phyloP scores from a whole-genome alignment of 2,329 filamentous ascomycete species.

The Geoglossum cookeanum region DNA sequence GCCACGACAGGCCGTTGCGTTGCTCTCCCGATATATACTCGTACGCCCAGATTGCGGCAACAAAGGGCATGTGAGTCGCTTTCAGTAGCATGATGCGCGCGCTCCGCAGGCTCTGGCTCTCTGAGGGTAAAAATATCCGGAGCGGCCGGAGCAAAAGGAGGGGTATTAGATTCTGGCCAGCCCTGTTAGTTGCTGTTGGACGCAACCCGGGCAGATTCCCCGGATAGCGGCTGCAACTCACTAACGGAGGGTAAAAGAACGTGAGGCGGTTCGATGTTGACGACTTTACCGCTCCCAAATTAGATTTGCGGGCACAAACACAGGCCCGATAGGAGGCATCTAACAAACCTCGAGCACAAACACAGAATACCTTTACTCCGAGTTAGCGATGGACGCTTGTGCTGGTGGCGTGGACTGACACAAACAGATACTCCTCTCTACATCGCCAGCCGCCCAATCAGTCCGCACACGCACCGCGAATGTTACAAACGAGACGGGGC shows the following conservation, averaged over 20 bases:
- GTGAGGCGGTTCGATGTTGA: constrained; percentile 50
- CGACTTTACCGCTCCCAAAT: constrained; percentile 18
- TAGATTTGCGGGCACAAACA: background rate
- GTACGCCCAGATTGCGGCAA: constrained; percentile 49
- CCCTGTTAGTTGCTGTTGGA: background rate
- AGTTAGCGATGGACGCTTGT: background rate
- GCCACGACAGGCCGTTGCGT: background rate
- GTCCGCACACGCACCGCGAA: background rate
- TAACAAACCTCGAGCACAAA: constrained; percentile 32
- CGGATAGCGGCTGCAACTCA: constrained; percentile 13
- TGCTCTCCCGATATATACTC: constrained; percentile 23
- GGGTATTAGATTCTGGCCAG: constrained; percentile 47
- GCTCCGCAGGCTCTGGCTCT: constrained; percentile 41
- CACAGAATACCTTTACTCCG: constrained; percentile 27
- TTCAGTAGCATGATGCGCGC: constrained; percentile 39
- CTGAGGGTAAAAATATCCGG: constrained; percentile 45
- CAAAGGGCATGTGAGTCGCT: constrained; percentile 44
- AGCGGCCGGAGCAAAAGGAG: constrained; percentile 53
- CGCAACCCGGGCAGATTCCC: background rate
- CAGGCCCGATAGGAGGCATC: too few species aligned
- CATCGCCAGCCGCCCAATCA: constrained; percentile 1
- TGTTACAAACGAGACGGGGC: constrained; percentile 22
- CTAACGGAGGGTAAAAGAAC: constrained; percentile 49
- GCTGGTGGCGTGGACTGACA: constrained; percentile 38
- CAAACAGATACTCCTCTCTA: constrained; percentile 59